These are phyloP conservation scores for Pontederia crassipes DNA, from an alignment of 176 grass and related monocot species.

Conservation along the genomic window DNA sequence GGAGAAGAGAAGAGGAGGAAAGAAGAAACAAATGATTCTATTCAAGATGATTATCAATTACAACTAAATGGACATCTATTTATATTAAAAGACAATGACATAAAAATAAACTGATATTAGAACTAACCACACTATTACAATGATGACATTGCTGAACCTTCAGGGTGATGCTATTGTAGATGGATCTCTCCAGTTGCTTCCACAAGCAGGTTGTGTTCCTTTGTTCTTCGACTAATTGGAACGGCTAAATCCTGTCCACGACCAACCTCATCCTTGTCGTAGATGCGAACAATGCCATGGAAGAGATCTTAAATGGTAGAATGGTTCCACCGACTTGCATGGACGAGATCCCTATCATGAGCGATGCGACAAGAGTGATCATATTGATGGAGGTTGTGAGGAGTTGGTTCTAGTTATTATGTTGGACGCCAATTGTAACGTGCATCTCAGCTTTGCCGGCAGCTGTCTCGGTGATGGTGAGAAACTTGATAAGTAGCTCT, in stretches of 20 bases:
- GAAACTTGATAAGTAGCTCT: slow-evolving; percentile 20
- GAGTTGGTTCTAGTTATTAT: slow-evolving; percentile 65
- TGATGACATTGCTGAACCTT: too few species aligned
- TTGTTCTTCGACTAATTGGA: slow-evolving; percentile 59
- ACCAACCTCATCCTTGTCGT: slow-evolving; percentile 24
- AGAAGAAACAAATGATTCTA: too few species aligned
- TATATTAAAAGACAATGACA: too few species aligned
- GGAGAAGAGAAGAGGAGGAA: too few species aligned
- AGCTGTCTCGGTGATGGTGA: slow-evolving; percentile 28
- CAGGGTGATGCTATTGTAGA: not conserved
- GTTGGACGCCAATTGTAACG: slow-evolving; percentile 47
- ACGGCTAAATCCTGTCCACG: slow-evolving; percentile 45
- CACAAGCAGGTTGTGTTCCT: slow-evolving; percentile 38
- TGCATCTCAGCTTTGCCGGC: slow-evolving; percentile 53
- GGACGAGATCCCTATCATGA: slow-evolving; percentile 31
- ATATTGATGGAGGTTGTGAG: slow-evolving; percentile 50
- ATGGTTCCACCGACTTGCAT: not conserved
- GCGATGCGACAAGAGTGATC: slow-evolving; percentile 30
- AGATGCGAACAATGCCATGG: slow-evolving; percentile 17
- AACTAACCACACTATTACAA: too few species aligned
- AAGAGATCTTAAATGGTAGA: slow-evolving; percentile 24
- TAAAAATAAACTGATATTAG: too few species aligned
- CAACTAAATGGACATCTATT: too few species aligned
- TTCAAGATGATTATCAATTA: too few species aligned
- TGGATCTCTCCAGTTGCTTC: slow-evolving; percentile 31